Conservation (phyloP, 257 asterid genomes). For the Thymus quinquecostatus region DNA sequence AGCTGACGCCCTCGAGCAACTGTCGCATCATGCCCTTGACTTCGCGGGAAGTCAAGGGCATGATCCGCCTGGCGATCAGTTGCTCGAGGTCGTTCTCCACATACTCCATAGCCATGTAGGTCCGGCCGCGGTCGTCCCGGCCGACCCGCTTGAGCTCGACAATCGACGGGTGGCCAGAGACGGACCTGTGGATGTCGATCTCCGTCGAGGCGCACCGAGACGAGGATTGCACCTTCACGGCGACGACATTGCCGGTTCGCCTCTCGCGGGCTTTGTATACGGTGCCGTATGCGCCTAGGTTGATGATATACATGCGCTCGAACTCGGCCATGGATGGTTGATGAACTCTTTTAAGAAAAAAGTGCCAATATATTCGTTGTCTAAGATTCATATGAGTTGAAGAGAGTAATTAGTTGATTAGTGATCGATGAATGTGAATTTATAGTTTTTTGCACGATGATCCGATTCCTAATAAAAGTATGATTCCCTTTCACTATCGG, state of each 20-base stretch:
- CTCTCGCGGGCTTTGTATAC: not conserved
- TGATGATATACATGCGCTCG: not conserved
- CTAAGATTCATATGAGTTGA: too few relatives aligned
- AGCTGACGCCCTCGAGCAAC: not conserved
- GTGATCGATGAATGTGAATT: too few relatives aligned
- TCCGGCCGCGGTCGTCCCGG: too few relatives aligned
- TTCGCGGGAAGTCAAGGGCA: not conserved
- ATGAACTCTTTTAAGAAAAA: too few relatives aligned
- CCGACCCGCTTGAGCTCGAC: not conserved
- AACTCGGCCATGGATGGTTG: not conserved
- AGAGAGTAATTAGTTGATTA: too few relatives aligned
- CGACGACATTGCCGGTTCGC: not conserved
- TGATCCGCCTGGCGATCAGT: not conserved
- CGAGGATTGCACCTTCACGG: not conserved
- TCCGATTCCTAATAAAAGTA: not conserved
- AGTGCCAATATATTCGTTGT: too few relatives aligned
- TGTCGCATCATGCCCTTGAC: not conserved
- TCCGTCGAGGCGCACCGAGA: not conserved
- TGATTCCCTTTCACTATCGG: not conserved
- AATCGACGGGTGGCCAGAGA: conserved; percentile 2
- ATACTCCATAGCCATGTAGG: not conserved
- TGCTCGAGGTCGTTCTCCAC: not conserved
- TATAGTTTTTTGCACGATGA: not conserved
- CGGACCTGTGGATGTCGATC: not conserved
- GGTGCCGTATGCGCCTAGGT: not conserved